These are phyloP conservation scores for Aspergillus pseudoterreus DNA, from an alignment of 2,329 filamentous ascomycete genomes.

Conservation along the genomic window DNA sequence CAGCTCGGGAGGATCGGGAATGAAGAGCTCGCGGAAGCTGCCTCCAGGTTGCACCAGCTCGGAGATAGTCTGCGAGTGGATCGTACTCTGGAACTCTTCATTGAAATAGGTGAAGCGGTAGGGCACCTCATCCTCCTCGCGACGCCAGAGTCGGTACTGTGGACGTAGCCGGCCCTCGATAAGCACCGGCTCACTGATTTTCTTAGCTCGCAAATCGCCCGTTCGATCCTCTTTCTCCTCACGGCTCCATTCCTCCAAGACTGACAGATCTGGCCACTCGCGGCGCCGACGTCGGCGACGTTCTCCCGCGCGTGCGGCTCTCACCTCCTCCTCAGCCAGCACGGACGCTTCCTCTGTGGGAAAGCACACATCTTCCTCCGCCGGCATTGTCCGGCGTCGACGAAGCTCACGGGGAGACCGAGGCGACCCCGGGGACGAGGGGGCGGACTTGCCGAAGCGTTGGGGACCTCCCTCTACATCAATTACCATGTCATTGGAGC, in stretches of 20 bases:
- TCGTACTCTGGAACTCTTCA: constrained; percentile 91
- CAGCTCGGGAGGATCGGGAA: constrained; percentile 76
- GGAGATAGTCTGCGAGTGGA: constrained; percentile 92
- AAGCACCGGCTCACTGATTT: constrained; percentile 88
- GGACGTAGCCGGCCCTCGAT: constrained; percentile 85
- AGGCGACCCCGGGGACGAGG: constrained; percentile 39
- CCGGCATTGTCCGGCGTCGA: constrained; percentile 59
- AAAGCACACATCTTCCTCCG: constrained; percentile 89
- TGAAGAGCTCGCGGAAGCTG: constrained; percentile 82
- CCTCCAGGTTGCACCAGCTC: constrained; percentile 83
- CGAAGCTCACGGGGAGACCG: constrained; percentile 33
- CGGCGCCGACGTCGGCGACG: constrained; percentile 59
- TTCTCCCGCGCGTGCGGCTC: constrained; percentile 44
- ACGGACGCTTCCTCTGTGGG: constrained; percentile 76
- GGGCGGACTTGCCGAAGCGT: constrained; percentile 3
- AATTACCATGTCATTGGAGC: constrained; percentile 40
- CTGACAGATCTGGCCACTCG: constrained; percentile 81
- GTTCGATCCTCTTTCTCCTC: constrained; percentile 86
- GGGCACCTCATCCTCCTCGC: constrained; percentile 81
- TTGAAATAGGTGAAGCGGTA: constrained; percentile 99
- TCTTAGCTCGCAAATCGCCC: constrained; percentile 80
- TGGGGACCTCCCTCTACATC: constrained; percentile 37
- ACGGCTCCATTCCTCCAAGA: constrained; percentile 83
- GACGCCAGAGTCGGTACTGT: constrained; percentile 75
- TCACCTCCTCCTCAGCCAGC: constrained; percentile 68